Conservation (phyloP, 345 rosid species). For the Psidium guajava region DNA sequence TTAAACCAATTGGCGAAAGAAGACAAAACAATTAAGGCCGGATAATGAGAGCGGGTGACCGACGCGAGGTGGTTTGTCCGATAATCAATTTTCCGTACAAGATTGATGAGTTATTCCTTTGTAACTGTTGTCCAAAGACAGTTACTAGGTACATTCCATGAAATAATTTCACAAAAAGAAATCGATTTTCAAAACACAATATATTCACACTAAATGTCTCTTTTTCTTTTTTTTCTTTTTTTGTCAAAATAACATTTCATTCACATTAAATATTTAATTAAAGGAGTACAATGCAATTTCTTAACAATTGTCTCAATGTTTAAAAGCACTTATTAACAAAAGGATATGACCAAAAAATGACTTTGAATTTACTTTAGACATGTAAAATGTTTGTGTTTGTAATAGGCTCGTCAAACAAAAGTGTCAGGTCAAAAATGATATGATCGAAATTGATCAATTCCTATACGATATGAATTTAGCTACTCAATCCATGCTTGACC, state of each 20-base stretch:
- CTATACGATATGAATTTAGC: too few relatives aligned
- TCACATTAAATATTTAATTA: neutral
- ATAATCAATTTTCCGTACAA: neutral
- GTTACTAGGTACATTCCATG: too few relatives aligned
- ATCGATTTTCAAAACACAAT: neutral
- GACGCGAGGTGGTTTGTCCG: neutral
- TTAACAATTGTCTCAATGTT: neutral
- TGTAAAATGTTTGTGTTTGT: neutral
- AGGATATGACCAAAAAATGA: neutral
- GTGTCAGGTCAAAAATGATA: too few relatives aligned
- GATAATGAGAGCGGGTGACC: neutral
- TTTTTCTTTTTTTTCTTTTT: too few relatives aligned
- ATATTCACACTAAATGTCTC: neutral
- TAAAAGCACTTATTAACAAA: too few relatives aligned
- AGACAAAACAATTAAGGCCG: neutral
- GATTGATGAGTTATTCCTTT: neutral
- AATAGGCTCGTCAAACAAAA: too few relatives aligned
- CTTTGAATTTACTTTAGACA: neutral
- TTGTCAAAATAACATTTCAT: too few relatives aligned
- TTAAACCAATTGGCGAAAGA: neutral
- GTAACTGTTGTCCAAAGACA: neutral
- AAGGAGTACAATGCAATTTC: neutral
- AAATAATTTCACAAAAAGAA: neutral
- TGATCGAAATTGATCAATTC: too few relatives aligned
- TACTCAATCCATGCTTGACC: too few relatives aligned